Conservation (phyloP, 495 filamentous ascomycete species). For the Xylaria venustula region DNA sequence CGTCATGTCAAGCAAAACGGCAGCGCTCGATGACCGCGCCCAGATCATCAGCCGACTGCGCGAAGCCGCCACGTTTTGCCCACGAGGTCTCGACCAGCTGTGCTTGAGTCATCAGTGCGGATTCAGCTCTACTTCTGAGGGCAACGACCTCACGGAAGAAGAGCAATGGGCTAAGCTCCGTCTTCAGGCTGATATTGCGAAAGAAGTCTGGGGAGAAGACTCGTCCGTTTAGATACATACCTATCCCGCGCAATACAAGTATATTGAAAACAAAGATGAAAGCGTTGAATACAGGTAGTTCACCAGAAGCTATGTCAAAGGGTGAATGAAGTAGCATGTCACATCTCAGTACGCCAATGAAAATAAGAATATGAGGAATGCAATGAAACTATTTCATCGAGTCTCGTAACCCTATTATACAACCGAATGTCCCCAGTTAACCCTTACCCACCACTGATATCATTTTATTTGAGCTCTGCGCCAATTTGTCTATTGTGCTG, state of each 20-base stretch:
- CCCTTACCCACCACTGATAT: not conserved
- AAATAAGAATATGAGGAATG: not conserved
- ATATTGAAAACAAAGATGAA: not conserved
- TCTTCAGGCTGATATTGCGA: conserved; percentile 46
- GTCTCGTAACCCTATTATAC: conserved; percentile 11
- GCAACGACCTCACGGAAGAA: conserved; percentile 59
- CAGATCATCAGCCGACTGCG: conserved; percentile 57
- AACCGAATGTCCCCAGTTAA: not conserved
- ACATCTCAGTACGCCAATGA: not conserved
- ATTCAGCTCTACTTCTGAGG: conserved; percentile 63
- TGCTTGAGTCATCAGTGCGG: conserved; percentile 69
- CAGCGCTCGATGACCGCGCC: conserved; percentile 60
- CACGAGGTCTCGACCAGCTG: conserved; percentile 57
- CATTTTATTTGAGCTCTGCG: conserved; percentile 6
- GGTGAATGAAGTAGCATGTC: not conserved
- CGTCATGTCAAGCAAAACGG: conserved; percentile 64
- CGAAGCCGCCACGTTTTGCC: conserved; percentile 60
- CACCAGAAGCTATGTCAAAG: not conserved
- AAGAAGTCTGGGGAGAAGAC: conserved; percentile 48
- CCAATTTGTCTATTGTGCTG: not conserved
- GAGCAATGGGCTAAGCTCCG: conserved; percentile 55
- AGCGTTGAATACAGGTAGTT: not conserved
- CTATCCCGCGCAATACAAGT: no score
- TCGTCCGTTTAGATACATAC: conserved; percentile 38
- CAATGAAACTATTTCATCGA: not conserved